Base-by-base conservation (phyloP, 306 rosid genomes). In the Lagenaria siceraria region DNA sequence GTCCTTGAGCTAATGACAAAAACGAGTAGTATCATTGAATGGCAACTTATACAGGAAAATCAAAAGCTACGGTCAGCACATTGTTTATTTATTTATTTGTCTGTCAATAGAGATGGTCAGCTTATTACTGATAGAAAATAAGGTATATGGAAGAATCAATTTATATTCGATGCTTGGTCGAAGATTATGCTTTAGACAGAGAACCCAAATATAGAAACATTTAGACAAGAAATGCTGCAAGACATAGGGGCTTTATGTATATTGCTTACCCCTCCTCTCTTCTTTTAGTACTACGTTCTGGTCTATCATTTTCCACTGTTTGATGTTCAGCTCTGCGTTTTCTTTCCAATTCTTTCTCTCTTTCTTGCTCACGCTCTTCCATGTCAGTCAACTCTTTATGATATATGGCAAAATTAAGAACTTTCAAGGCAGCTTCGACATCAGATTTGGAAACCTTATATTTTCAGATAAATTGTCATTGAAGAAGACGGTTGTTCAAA, bases 341-440 rank as follows among this genome's bases (percentile, higher is more conserved):
- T 78, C 89, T 90, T 84, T 87, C 91, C 74, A 58, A 24, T 78
- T 91, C 97, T 71, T 79, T 86, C 76, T 88, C 98, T 81, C 93
- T 87, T 78, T 83, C 93, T 52, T 88, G 85, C 80, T 93, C 97
- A 9, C 99, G 91, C 68, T 95, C 97, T 59, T 92, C 97, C 99
- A 95, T 95, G 80, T 95, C 97, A 74, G 89, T 85, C 82, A 95
- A 84, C 81, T 95, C 99, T 81, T 83, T 87, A 78, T 95, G 99
- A 86, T 95, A 95, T 82, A 95, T 95, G 54, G 99, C 99, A 81
- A 92, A 95, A 77, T 95, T 88, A 49, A 95, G 85, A 82, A 95
- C 85, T 80, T 89, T 84, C 66, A 92, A 80, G 18, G 99, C 97
- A 78, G 96, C 97, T 4, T 95, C 99, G 63, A 92, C 99, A 84